Conservation (phyloP, 1,139 yeast species). For the Candida glucosophila region DNA sequence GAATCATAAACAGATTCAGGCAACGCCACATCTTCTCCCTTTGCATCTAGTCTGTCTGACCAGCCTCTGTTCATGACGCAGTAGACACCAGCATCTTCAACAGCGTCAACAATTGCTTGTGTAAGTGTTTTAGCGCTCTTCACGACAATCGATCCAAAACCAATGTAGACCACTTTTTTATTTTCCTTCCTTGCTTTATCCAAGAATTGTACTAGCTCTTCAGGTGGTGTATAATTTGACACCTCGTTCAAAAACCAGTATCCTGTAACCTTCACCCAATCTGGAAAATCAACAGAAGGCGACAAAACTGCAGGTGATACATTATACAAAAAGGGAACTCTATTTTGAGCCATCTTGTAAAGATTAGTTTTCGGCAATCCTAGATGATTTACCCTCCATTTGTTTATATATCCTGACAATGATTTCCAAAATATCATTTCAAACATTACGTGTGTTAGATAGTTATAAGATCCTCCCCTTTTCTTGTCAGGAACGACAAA, state of each 20-base stretch:
- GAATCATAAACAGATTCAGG: constrained; percentile 56
- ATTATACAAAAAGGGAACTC: constrained; percentile 82
- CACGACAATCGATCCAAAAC: constrained; percentile 94
- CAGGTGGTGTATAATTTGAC: constrained; percentile 50
- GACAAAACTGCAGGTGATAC: constrained; percentile 84
- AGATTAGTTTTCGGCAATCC: constrained; percentile 62
- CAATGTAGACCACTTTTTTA: constrained; percentile 78
- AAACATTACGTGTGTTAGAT: constrained; percentile 84
- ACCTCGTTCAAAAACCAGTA: constrained; percentile 90
- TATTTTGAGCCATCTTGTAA: constrained; percentile 61
- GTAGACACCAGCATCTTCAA: constrained; percentile 66
- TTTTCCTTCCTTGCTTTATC: constrained; percentile 48
- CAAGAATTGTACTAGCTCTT: constrained; percentile 52
- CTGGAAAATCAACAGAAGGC: constrained; percentile 88
- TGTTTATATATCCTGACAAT: constrained; percentile 77
- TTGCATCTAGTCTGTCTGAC: constrained; percentile 60
- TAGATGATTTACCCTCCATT: constrained; percentile 70
- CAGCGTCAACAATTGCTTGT: constrained; percentile 70
- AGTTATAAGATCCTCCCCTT: constrained; percentile 87
- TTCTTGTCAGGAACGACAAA: constrained; percentile 91
- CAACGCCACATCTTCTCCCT: constrained; percentile 5
- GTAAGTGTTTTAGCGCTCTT: constrained; percentile 74
- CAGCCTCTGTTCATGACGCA: constrained; percentile 91
- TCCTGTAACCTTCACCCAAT: constrained; percentile 91
- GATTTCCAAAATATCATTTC: constrained; percentile 94